Evolutionary conservation across 331 rosid species (phyloP).

Genomic region (Arachis monticola): DNA sequence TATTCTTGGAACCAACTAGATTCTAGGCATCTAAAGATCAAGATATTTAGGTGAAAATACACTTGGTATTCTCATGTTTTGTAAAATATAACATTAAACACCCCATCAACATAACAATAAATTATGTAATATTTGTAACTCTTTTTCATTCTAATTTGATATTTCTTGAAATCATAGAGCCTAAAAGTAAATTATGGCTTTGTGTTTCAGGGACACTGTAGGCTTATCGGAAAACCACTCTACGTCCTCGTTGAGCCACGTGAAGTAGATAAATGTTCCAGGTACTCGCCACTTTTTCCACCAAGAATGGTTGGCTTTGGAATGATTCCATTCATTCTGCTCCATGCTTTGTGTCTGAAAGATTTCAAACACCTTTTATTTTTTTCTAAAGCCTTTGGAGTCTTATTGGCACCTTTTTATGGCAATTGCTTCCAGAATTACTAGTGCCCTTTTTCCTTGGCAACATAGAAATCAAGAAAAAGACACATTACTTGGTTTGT

Average conservation of each 20-base stretch:
- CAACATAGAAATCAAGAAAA: background rate
- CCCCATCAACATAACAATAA: too few relatives aligned
- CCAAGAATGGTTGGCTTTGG: background rate
- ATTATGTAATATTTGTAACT: background rate
- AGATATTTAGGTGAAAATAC: too few relatives aligned
- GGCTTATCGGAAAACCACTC: constrained; percentile 85
- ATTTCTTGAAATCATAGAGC: constrained; percentile 6
- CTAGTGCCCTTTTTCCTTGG: constrained; percentile 16
- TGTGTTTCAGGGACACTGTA: constrained; percentile 75
- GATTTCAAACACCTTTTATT: constrained; percentile 17
- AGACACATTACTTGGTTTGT: constrained; percentile 23
- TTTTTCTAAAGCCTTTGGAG: constrained; percentile 22
- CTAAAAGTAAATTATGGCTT: background rate
- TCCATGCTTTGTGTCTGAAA: background rate
- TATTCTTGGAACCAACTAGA: too few relatives aligned
- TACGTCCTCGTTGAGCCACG: constrained; percentile 95
- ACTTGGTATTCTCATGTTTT: too few relatives aligned
- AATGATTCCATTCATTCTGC: constrained; percentile 29
- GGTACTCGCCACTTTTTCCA: constrained; percentile 42
- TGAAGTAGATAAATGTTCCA: constrained; percentile 55
- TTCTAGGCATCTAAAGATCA: too few relatives aligned
- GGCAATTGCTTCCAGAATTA: constrained; percentile 19
- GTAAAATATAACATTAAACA: too few relatives aligned
- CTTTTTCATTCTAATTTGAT: background rate
- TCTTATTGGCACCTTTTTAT: constrained; percentile 34